Evolutionary conservation across 805 yeast species (phyloP).

Genomic region (Grigorovia jiainica): DNA sequence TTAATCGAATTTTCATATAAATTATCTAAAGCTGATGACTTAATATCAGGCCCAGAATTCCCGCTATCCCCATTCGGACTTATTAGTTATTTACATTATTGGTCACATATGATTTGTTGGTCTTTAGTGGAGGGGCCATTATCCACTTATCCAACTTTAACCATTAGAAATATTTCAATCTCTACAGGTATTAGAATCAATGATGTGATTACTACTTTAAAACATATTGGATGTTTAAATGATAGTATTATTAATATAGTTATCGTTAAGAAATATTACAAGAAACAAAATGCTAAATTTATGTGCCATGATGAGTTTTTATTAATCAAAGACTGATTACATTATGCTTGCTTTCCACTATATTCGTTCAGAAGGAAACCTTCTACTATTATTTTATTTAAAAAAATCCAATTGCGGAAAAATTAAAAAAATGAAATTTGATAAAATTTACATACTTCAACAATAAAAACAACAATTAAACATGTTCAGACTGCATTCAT

Average conservation of each 20-base stretch:
- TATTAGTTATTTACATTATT: slow-evolving; percentile 60
- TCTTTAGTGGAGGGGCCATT: slow-evolving; percentile 36
- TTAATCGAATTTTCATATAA: slow-evolving; percentile 78
- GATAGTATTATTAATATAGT: slow-evolving; percentile 12
- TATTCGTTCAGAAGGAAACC: too few relatives aligned
- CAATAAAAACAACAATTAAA: not conserved
- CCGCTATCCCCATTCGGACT: slow-evolving; percentile 82
- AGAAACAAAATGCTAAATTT: not conserved
- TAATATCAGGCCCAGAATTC: slow-evolving; percentile 80
- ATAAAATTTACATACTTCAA: too few relatives aligned
- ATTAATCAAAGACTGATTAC: slow-evolving; percentile 17
- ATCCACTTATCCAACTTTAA: slow-evolving; percentile 24
- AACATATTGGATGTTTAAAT: slow-evolving; percentile 41
- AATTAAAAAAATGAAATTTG: not conserved
- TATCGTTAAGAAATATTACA: not conserved
- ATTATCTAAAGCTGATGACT: slow-evolving; percentile 53
- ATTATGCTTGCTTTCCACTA: too few relatives aligned
- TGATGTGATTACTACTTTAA: slow-evolving; percentile 51
- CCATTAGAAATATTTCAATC: slow-evolving; percentile 42
- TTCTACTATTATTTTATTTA: too few relatives aligned
- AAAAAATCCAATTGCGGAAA: too few relatives aligned
- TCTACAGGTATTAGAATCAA: slow-evolving; percentile 55
- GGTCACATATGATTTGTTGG: slow-evolving; percentile 51
- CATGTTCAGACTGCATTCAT: slow-evolving; percentile 2
- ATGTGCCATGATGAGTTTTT: slow-evolving; percentile 17